Evolutionary conservation across 2,329 filamentous ascomycete genomes (phyloP).

Genomic region (Colletotrichum echinochloae): DNA sequence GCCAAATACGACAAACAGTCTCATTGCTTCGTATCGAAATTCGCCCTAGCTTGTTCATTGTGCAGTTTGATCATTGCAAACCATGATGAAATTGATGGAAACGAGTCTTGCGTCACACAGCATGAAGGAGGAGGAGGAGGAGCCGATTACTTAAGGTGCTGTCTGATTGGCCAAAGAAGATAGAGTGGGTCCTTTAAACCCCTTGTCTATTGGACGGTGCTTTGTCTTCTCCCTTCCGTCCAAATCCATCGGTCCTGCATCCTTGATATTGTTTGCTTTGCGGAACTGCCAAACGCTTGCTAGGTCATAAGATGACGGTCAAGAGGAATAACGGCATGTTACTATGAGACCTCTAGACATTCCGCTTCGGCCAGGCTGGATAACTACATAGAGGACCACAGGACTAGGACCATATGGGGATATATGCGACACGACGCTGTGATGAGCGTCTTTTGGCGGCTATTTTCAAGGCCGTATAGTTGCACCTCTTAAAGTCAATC

Average conservation of each 20-base stretch:
- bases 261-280: neutral
- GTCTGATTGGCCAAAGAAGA: conserved; percentile 2
- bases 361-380: neutral
- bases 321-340: neutral
- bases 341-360: neutral
- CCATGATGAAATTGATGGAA: neutral
- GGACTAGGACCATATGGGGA: neutral
- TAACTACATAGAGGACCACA: neutral
- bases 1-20: neutral
- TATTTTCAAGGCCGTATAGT: neutral
- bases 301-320: neutral
- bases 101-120: conserved; percentile 16
- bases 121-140: conserved; percentile 3
- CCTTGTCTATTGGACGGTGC: neutral
- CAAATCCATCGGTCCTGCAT: neutral
- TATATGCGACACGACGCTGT: neutral
- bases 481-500: neutral
- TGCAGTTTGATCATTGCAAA: neutral
- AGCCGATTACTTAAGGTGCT: conserved; percentile 26
- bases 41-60: conserved; percentile 20
- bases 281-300: neutral
- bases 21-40: neutral
- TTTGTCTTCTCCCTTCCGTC: neutral
- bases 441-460: neutral
- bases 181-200: neutral